These are phyloP conservation scores for Ophiostoma piceae DNA, from an alignment of 2,329 filamentous ascomycete genomes.

Conservation along the genomic window DNA sequence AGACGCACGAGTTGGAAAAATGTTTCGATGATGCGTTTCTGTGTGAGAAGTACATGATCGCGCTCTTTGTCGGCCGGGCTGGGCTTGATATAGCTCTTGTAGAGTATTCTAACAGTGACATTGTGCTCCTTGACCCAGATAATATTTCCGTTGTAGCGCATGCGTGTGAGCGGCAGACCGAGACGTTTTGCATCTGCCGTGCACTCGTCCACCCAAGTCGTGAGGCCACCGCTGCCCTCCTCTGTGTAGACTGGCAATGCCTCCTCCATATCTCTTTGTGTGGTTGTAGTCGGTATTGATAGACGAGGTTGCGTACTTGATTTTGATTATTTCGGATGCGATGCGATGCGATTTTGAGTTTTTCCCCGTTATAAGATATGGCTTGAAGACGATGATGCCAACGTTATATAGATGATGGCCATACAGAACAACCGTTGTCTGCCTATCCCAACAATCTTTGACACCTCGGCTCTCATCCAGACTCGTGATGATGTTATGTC, in stretches of 20 bases:
- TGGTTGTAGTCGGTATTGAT: background rate
- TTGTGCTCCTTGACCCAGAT: slow-evolving; percentile 13
- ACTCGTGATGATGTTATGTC: background rate
- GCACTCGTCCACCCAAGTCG: slow-evolving; percentile 19
- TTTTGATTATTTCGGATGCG: background rate
- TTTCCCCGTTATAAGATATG: too few species aligned
- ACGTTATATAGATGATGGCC: background rate
- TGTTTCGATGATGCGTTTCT: slow-evolving; percentile 24
- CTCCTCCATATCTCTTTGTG: background rate
- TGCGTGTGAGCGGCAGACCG: slow-evolving; percentile 28
- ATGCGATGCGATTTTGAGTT: too few species aligned
- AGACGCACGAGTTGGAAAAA: slow-evolving; percentile 20
- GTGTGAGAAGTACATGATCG: slow-evolving; percentile 22
- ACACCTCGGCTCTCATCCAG: background rate
- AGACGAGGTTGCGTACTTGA: background rate
- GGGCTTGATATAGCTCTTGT: background rate
- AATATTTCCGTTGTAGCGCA: slow-evolving; percentile 10
- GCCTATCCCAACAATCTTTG: background rate
- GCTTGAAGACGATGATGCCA: background rate
- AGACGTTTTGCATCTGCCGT: slow-evolving; percentile 23
- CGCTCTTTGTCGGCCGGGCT: background rate
- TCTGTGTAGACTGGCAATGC: background rate
- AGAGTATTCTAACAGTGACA: background rate
- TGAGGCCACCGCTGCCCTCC: slow-evolving; percentile 17
- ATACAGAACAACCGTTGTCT: background rate